Base-by-base conservation (phyloP, 2,329 filamentous ascomycete genomes). In the Monosporascus sp. region DNA sequence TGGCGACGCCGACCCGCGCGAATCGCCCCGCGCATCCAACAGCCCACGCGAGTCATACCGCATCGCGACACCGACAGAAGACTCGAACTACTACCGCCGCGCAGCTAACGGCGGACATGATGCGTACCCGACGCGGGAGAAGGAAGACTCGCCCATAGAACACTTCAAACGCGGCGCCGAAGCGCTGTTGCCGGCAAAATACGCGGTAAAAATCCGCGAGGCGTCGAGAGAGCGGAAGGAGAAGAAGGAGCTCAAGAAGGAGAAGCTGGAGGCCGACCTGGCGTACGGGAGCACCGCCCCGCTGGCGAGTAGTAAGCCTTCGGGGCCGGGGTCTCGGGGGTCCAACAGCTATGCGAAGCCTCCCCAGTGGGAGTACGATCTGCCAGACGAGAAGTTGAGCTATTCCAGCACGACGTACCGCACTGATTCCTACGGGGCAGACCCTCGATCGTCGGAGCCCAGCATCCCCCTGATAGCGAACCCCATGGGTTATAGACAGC, bases 251-350 rank as follows among this genome's bases (percentile, higher is more conserved):
- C 61, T 65, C 26, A 70, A 67, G 54, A 70, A 68, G 56, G 65
- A 67, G 50, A 64, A 54, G 27, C 50, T 66, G n/a, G 74, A 78
- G 31, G 75, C 78, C 4, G 74, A 79, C 53, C 67, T 82, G 9
- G 78, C 78, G 3, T 83, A 83, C 56, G 80, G 80, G 31, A 68
- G 62, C 56, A 55, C 55, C 37, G 48, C 60, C 20, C 53, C 56
- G 38, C 37, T 53, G 48, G 50, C 56, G 31, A 48, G 47, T 52
- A 51, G 47, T 35, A 58, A 53, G 47, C 60, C 61, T 17, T 47
- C 60, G 31, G 53, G 58, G 31, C 60, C 60, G 31, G 60, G 63
- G 19, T 63, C 65, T 14, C 62, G 68, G n/a, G 57, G 64, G 2
- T 56, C 66, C 8, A 35, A 46, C 38, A 35, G 16, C 48, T 72